phyloP scores from a whole-genome alignment of 1,284 basidiomycete species.

The Golubevia sp. region DNA sequence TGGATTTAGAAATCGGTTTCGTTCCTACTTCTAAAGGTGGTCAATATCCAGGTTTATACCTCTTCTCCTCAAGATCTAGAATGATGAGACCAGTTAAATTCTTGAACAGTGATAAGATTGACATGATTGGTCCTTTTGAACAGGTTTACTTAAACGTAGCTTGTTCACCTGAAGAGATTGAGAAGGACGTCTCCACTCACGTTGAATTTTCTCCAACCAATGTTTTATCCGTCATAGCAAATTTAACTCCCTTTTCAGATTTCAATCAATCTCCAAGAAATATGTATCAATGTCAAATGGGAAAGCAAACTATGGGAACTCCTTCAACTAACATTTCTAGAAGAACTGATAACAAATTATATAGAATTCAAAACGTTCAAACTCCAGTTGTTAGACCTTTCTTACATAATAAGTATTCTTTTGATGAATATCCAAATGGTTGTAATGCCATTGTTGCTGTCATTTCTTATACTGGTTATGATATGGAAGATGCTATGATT shows the following conservation, averaged over 20 bases:
- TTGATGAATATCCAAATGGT: slow-evolving; percentile 59
- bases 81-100: slow-evolving; percentile 59
- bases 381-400: slow-evolving; percentile 55
- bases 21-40: slow-evolving; percentile 52
- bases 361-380: slow-evolving; percentile 55
- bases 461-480: slow-evolving; percentile 61
- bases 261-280: slow-evolving; percentile 59
- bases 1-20: slow-evolving; percentile 58
- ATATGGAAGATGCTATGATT: slow-evolving; percentile 62
- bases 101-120: slow-evolving; percentile 49
- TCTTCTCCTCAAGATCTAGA: slow-evolving; percentile 50
- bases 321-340: slow-evolving; percentile 48
- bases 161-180: slow-evolving; percentile 45
- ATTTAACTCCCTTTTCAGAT: slow-evolving; percentile 59
- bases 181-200: slow-evolving; percentile 46
- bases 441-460: slow-evolving; percentile 60
- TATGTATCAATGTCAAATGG: slow-evolving; percentile 61
- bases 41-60: slow-evolving; percentile 59
- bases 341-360: slow-evolving; percentile 61
- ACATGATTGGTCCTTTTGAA: slow-evolving; percentile 57
- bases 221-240: slow-evolving; percentile 56
- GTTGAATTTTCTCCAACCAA: slow-evolving; percentile 50
- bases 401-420: slow-evolving; percentile 55
- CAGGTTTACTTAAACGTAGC: slow-evolving; percentile 61
- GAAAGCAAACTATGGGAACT: slow-evolving; percentile 61